Conservation (phyloP, 371 early-diverging fungal species). For the Mucor saturninus region DNA sequence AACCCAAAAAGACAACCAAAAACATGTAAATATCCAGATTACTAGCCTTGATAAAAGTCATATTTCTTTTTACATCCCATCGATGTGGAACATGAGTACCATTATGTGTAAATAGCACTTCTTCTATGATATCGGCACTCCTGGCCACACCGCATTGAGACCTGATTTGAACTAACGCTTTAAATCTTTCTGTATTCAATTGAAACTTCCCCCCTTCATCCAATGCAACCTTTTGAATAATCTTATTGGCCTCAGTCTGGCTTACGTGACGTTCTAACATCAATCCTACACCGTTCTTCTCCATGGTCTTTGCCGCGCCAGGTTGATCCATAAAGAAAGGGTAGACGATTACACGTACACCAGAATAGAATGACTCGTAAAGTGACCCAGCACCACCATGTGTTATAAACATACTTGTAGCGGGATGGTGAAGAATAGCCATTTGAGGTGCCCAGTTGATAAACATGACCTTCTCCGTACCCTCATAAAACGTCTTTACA, state of each 20-base stretch:
- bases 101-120: constrained; percentile 24
- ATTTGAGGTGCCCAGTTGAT: constrained; percentile 46
- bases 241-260: not conserved
- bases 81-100: constrained; percentile 27
- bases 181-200: constrained; percentile 15
- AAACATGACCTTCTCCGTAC: constrained; percentile 12
- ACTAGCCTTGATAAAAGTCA: constrained; percentile 33
- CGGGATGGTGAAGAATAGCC: constrained; percentile 39
- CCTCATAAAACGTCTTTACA: not conserved
- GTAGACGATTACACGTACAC: constrained; percentile 33
- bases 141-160: constrained; percentile 12
- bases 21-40: constrained; percentile 31
- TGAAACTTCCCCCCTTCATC: constrained; percentile 13
- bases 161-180: constrained; percentile 27
- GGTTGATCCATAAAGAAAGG: constrained; percentile 52
- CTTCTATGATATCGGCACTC: constrained; percentile 36
- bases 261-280: not conserved
- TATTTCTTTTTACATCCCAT: constrained; percentile 13
- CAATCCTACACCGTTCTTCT: constrained; percentile 12
- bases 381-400: constrained; percentile 46
- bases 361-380: constrained; percentile 40
- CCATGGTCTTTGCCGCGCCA: constrained; percentile 5
- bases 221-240: not conserved
- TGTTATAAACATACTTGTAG: constrained; percentile 34
- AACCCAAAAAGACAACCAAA: not conserved